Conservation (phyloP, 2,329 filamentous ascomycete species). For the Scopulariopsis brevicaulis region DNA sequence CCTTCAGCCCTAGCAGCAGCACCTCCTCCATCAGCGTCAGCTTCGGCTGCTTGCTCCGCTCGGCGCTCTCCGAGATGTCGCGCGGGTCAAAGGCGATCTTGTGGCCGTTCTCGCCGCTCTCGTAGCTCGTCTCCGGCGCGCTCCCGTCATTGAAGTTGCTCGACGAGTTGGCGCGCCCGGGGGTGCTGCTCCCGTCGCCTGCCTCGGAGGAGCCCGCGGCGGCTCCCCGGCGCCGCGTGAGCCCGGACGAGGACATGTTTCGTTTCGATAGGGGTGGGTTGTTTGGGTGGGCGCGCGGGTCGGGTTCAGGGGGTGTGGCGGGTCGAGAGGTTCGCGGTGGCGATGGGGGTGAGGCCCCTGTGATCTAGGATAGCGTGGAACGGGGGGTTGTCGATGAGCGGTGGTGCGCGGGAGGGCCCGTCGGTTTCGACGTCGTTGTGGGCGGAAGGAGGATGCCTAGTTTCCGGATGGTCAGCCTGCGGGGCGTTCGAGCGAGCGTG, state of each 20-base stretch:
- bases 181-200: constrained; percentile 29
- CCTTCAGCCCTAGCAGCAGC: constrained; percentile 86
- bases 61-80: constrained; percentile 93
- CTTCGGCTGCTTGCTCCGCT: constrained; percentile 96
- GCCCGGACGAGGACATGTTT: constrained; percentile 26
- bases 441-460: not conserved
- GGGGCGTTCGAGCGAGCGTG: no score
- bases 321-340: not conserved
- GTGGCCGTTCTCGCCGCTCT: constrained; percentile 88
- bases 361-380: not conserved
- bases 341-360: not conserved
- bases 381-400: not conserved
- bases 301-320: not conserved
- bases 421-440: not conserved
- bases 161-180: constrained; percentile 44
- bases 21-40: constrained; percentile 98
- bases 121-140: constrained; percentile 71
- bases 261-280: not conserved
- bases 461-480: not conserved
- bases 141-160: constrained; percentile 36
- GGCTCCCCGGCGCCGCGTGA: constrained; percentile 59
- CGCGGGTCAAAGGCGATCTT: constrained; percentile 96
- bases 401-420: not conserved
- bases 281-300: not conserved
- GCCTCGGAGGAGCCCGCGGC: constrained; percentile 53